These are phyloP conservation scores for Huntiella bhutanensis DNA, from an alignment of 2,329 filamentous ascomycete species.

Conservation along the genomic window DNA sequence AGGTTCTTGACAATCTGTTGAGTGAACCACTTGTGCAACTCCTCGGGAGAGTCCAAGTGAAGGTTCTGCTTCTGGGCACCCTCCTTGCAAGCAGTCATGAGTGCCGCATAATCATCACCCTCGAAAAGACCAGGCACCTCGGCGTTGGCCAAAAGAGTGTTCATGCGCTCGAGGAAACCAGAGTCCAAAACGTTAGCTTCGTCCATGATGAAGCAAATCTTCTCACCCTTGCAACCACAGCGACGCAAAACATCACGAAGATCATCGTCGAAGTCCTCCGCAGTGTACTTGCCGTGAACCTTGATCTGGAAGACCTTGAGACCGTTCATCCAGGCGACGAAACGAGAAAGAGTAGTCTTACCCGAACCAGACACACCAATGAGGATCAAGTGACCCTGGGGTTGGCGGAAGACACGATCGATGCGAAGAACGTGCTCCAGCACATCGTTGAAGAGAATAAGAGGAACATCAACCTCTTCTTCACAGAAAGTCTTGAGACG, in stretches of 20 bases:
- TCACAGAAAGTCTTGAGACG: conserved; percentile 96
- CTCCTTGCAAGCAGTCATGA: conserved; percentile 99
- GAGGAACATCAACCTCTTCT: conserved; percentile 93
- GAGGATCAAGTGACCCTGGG: conserved; percentile 91
- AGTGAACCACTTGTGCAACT: conserved; percentile 99
- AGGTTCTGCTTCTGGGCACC: conserved; percentile 90
- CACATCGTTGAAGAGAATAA: conserved; percentile 98
- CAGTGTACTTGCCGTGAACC: conserved; percentile 95
- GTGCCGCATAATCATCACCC: conserved; percentile 91
- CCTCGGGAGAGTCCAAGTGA: conserved; percentile 89
- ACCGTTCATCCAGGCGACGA: conserved; percentile 99
- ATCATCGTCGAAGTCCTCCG: conserved; percentile 97
- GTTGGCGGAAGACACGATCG: conserved; percentile 94
- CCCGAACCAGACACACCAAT: conserved; percentile 97
- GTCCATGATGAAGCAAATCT: conserved; percentile 99
- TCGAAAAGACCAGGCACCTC: conserved; percentile 97
- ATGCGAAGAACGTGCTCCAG: conserved; percentile 96
- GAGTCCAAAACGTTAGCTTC: conserved; percentile 97
- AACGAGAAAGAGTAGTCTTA: conserved; percentile 93
- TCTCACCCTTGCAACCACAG: conserved; percentile 93
- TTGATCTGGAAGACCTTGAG: conserved; percentile 99
- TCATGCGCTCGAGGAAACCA: conserved; percentile 97
- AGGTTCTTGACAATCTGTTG: conserved; percentile 98
- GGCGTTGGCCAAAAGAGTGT: conserved; percentile 94
- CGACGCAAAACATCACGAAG: conserved; percentile 80